phyloP scores from a whole-genome alignment of 192 early-diverging fungal genomes.

The Coemansia reversa region DNA sequence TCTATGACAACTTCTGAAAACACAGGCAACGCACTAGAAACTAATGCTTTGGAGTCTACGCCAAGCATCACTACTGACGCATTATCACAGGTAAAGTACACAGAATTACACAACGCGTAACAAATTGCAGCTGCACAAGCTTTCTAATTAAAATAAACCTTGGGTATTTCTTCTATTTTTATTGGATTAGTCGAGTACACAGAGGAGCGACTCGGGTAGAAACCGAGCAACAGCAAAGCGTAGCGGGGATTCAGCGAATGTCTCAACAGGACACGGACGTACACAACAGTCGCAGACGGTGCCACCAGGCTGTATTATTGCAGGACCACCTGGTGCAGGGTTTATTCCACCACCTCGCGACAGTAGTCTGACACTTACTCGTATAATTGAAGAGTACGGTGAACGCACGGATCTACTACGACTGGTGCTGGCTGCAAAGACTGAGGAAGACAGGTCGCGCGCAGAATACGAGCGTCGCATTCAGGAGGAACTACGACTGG shows the following conservation, averaged over 20 bases:
- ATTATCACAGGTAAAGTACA: slow-evolving; percentile 4
- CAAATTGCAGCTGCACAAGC: not conserved
- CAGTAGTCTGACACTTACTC: slow-evolving; percentile 31
- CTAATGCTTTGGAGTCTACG: slow-evolving; percentile 4
- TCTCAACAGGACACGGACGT: not conserved
- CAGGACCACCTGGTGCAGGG: slow-evolving; percentile 4
- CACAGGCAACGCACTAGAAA: slow-evolving; percentile 4
- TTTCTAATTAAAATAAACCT: not conserved
- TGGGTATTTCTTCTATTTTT: not conserved
- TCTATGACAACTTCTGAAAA: not conserved
- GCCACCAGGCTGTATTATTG: slow-evolving; percentile 1
- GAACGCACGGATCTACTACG: slow-evolving; percentile 45
- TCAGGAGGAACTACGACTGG: slow-evolving; percentile 51
- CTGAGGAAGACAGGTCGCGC: slow-evolving; percentile 45
- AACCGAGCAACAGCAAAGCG: not conserved
- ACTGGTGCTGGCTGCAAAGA: slow-evolving; percentile 46
- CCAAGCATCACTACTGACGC: slow-evolving; percentile 1
- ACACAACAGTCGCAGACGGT: slow-evolving; percentile 5
- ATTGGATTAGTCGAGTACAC: not conserved
- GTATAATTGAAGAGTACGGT: slow-evolving; percentile 43
- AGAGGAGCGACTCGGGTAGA: not conserved
- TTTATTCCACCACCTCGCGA: slow-evolving; percentile 24
- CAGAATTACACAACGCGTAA: not conserved
- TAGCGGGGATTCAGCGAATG: not conserved
- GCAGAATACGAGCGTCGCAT: slow-evolving; percentile 48